Base-by-base conservation (phyloP, 148 eudicot species). In the Cornus florida region DNA sequence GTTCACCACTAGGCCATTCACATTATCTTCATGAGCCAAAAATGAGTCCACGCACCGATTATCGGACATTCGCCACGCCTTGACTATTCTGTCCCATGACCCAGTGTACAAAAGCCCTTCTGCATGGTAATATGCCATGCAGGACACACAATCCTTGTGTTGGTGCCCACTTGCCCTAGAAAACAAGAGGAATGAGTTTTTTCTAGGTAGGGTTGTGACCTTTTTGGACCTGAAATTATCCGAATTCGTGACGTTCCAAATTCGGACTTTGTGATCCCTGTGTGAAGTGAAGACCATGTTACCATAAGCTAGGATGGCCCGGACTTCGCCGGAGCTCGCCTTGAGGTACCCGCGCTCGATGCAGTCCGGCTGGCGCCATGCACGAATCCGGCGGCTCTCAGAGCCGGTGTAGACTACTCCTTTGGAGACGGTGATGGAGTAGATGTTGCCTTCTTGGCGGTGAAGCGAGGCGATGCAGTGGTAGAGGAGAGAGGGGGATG, bases 51-150 rank as follows among this genome's bases (percentile, higher is more conserved):
- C 68, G 53, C 89, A 87, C 7, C 84, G 80, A 3, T 43, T 33
- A 11, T 88, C 88, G 3, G 86, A 84, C 3, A 87, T 50, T 43
- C 85, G 77, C 93, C 91, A 90, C 2, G 82, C 88, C 57, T 87
- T 90, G 1, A 90, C 85, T 0, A 88, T 88, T 68, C 65, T 80
- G 72, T 90, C 90, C 82, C 85, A 89, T 7, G 93, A 90, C 0
- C 88, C 93, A 0, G 89, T 88, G 73, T 90, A 90, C 12, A 90
- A 16, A 0, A 89, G 80, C 48, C 84, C 89, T 13, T 89, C 93
- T 59, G 86, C 81, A 69, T 86, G 86, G 84, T 87, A 84, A 39
- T 85, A 89, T 57, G 89, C 93, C 86, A 90, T 90, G 84, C 93
- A 90, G 9, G 91, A 88, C 4, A 90, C 80, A 13, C 20, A 56